Evolutionary conservation across 73 alveolate genomes (phyloP).

Genomic region (Uronychia binucleata): DNA sequence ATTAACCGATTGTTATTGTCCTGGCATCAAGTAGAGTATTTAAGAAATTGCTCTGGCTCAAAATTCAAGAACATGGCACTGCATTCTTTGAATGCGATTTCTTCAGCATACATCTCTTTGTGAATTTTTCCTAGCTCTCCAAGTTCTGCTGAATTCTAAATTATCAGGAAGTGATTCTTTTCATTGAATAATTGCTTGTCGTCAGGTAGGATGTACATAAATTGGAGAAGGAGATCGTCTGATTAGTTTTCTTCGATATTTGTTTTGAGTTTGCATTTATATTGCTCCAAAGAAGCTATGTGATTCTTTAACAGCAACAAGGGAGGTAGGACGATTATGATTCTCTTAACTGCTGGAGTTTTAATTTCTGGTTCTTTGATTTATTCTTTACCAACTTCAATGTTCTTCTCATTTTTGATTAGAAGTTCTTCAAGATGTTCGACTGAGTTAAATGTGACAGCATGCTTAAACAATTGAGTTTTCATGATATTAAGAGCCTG

Average conservation of each 20-base stretch:
- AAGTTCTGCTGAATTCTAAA: background rate
- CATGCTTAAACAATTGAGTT: too few species aligned
- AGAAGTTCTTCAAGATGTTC: too few species aligned
- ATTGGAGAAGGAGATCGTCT: background rate
- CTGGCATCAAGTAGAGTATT: background rate
- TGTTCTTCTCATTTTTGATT: background rate
- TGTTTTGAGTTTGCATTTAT: too few species aligned
- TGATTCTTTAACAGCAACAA: background rate
- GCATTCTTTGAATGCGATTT: background rate
- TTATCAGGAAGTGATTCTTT: background rate
- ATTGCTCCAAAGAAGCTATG: too few species aligned
- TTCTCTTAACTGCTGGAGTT: too few species aligned
- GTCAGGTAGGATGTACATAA: background rate
- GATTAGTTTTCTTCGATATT: background rate
- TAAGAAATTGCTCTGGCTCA: background rate
- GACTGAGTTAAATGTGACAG: too few species aligned
- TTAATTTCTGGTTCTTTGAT: too few species aligned
- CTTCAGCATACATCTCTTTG: background rate
- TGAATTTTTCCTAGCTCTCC: background rate
- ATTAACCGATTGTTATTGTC: background rate
- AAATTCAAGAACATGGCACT: background rate
- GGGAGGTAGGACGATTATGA: background rate
- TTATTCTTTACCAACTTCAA: background rate
- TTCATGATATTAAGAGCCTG: too few species aligned
- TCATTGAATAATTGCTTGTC: background rate